A percentile compares a stretch with the other conserved stretches of the same genome.
Evolutionary conservation across 1,284 basidiomycete genomes (phyloP).

Genomic region (Mycena citricolor): DNA sequence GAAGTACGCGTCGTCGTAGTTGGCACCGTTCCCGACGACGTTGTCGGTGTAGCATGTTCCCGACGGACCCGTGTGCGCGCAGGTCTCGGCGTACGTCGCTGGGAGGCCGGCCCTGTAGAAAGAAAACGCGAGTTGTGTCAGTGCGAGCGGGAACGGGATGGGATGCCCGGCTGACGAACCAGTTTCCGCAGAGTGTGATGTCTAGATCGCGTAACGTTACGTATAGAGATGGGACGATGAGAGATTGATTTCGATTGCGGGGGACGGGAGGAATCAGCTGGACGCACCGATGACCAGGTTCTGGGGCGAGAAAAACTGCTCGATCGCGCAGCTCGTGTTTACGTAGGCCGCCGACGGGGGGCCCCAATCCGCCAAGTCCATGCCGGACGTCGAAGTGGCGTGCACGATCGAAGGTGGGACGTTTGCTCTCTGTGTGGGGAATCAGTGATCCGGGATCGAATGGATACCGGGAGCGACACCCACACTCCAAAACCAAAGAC

Average conservation of each 20-base stretch:
- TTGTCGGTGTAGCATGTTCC: constrained; percentile 39
- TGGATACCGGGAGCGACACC: constrained; percentile 24
- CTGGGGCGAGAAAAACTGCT: constrained; percentile 52
- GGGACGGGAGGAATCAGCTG: constrained; percentile 28
- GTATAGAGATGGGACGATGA: neutral
- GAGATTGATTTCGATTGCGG: too few species aligned
- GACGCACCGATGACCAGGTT: constrained; percentile 47
- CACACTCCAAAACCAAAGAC: constrained; percentile 70
- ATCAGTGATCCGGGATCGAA: constrained; percentile 5
- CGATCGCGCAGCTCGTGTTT: constrained; percentile 46
- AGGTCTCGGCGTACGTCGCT: constrained; percentile 26
- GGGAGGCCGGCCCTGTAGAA: constrained; percentile 30
- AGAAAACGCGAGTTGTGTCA: neutral
- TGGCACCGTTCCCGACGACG: constrained; percentile 38
- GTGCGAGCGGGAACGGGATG: neutral
- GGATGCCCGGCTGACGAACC: too few species aligned
- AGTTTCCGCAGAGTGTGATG: constrained; percentile 38
- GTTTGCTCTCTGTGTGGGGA: constrained; percentile 38
- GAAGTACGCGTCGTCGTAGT: constrained; percentile 33
- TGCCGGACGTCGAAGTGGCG: constrained; percentile 35
- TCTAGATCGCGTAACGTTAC: constrained; percentile 8
- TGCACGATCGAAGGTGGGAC: constrained; percentile 38
- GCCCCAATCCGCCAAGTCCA: constrained; percentile 59
- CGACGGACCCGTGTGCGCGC: constrained; percentile 28
- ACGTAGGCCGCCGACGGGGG: constrained; percentile 58